Evolutionary conservation across 2,329 filamentous ascomycete genomes (phyloP).

Genomic region (Coniochaeta sp.): DNA sequence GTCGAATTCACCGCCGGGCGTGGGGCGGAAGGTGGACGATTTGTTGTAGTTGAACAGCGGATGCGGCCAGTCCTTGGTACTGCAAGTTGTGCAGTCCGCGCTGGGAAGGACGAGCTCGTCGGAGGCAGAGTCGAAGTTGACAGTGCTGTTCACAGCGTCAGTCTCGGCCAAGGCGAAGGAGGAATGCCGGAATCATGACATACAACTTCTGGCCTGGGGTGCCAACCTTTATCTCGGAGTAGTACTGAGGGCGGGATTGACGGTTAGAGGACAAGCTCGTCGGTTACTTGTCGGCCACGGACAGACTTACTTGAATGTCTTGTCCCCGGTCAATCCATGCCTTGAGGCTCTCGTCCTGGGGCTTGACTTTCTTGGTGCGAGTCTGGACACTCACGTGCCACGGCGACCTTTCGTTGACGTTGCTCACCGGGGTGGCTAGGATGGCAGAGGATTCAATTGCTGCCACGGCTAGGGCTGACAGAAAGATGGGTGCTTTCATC

Average conservation of each 20-base stretch:
- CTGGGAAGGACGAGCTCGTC: slow-evolving; percentile 18
- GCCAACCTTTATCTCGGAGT: slow-evolving; percentile 11
- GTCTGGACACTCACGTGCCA: background rate
- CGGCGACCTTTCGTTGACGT: background rate
- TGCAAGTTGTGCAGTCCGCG: slow-evolving; percentile 20
- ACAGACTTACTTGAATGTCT: background rate
- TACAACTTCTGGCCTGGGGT: slow-evolving; percentile 19
- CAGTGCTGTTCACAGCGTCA: slow-evolving; percentile 13
- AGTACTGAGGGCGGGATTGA: slow-evolving; percentile 9
- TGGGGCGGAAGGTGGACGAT: slow-evolving; percentile 19
- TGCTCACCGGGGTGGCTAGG: background rate
- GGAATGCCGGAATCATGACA: slow-evolving; percentile 5
- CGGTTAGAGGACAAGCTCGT: background rate
- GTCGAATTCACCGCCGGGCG: slow-evolving; percentile 10
- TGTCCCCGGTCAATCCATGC: background rate
- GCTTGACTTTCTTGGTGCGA: background rate
- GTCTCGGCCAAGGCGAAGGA: background rate
- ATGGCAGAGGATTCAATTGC: background rate
- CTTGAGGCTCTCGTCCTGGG: background rate
- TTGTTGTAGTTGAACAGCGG: slow-evolving; percentile 17
- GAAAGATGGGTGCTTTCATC: background rate
- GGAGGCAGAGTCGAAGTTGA: slow-evolving; percentile 24
- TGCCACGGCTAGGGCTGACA: background rate
- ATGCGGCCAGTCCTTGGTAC: slow-evolving; percentile 5
- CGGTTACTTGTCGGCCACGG: background rate